These are phyloP conservation scores for Colletotrichum lentis DNA, from an alignment of 2,329 filamentous ascomycete genomes.

Conservation along the genomic window DNA sequence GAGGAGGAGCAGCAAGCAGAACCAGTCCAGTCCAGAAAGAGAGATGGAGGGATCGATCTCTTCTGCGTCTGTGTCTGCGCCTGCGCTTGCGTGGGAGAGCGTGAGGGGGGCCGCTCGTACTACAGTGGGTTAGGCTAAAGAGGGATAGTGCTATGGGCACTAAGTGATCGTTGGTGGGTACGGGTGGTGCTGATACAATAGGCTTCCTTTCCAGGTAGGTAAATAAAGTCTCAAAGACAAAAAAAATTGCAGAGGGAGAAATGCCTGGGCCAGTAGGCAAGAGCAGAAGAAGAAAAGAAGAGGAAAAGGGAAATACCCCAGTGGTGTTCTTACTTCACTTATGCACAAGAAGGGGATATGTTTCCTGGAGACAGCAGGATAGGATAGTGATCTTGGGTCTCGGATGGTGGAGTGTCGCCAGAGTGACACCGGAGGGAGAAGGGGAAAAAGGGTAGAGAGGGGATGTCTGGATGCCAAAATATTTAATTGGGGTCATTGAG, in stretches of 20 bases:
- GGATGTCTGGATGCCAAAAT: constrained; percentile 30
- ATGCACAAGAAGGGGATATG: background rate
- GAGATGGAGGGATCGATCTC: constrained; percentile 36
- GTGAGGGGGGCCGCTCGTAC: constrained; percentile 33
- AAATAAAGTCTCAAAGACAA: background rate
- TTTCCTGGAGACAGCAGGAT: constrained; percentile 1
- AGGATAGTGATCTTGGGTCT: constrained; percentile 26
- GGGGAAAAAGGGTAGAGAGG: constrained; percentile 26
- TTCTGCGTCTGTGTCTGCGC: constrained; percentile 24
- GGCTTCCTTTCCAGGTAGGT: constrained; percentile 2
- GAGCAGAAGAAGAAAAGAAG: background rate
- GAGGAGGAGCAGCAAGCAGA: constrained; percentile 8
- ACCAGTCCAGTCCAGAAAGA: constrained; percentile 14
- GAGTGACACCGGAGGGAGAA: constrained; percentile 32
- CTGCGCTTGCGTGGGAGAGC: constrained; percentile 2
- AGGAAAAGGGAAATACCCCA: background rate
- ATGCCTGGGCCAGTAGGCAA: background rate
- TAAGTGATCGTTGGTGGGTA: constrained; percentile 34
- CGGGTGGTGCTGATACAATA: constrained; percentile 28
- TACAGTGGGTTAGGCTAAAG: constrained; percentile 36
- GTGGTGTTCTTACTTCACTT: no score
- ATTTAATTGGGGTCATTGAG: constrained; percentile 35
- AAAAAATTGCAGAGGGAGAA: constrained; percentile 3
- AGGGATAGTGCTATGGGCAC: constrained; percentile 39
- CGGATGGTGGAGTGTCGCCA: constrained; percentile 30